Percentiles rank a stretch among this genome's conserved stretches.
phyloP scores from a whole-genome alignment of 2,329 filamentous ascomycete genomes.

The Chaetomium olivaceum region DNA sequence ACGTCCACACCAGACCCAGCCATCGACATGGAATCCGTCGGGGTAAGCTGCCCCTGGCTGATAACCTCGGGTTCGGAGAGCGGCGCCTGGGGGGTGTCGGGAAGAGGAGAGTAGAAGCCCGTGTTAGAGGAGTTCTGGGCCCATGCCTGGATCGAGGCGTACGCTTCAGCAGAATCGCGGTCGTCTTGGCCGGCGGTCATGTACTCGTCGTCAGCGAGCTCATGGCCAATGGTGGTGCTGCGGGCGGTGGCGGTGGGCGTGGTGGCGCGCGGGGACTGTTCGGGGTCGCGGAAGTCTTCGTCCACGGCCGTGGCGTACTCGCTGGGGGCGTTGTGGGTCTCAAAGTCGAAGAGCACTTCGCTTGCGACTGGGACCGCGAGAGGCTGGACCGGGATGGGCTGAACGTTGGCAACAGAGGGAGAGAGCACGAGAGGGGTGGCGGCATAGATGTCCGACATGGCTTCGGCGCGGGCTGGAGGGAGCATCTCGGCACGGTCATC shows the following conservation, averaged over 20 bases:
- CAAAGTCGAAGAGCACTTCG: constrained; percentile 32
- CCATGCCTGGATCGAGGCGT: constrained; percentile 66
- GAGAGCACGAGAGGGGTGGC: constrained; percentile 50
- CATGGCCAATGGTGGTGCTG: constrained; percentile 40
- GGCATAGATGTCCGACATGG: constrained; percentile 55
- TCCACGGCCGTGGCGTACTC: constrained; percentile 18
- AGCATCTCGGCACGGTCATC: constrained; percentile 47
- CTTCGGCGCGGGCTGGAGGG: constrained; percentile 49
- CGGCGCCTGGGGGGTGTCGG: constrained; percentile 51
- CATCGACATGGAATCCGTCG: constrained; percentile 59
- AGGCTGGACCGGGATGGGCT: constrained; percentile 10
- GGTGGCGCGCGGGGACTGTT: neutral
- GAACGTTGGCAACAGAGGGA: neutral
- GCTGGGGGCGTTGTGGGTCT: constrained; percentile 23
- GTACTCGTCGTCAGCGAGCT: constrained; percentile 50
- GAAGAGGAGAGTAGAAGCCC: constrained; percentile 63
- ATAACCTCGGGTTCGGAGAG: constrained; percentile 54
- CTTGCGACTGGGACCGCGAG: constrained; percentile 13
- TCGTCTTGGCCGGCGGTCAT: constrained; percentile 54
- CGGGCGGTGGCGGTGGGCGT: constrained; percentile 17
- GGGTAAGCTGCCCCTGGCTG: constrained; percentile 57
- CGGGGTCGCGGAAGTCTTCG: neutral
- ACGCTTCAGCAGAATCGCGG: constrained; percentile 45
- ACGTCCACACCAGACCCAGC: constrained; percentile 53
- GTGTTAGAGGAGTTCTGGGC: constrained; percentile 51